Base-by-base conservation (phyloP, 2,329 filamentous ascomycete species). In the Monosporascus sp. region DNA sequence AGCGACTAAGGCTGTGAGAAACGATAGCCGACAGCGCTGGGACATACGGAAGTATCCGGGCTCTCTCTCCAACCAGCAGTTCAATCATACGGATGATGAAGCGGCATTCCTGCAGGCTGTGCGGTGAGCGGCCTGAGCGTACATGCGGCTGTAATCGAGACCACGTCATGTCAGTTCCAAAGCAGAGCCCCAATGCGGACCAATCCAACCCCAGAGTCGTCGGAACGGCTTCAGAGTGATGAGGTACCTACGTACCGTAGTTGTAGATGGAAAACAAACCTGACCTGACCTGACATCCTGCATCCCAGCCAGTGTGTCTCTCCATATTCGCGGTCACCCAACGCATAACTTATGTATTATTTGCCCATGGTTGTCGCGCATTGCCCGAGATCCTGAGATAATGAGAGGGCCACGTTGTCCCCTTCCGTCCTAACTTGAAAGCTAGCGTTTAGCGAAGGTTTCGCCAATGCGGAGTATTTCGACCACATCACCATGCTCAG, bases 241-340 rank as follows among this genome's bases (percentile, higher is more conserved):
- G 11, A 34, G 31, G 31, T 34, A 34, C 31, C 31, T 34, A 34
- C 11, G 31, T 14, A 34, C 31, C 9, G 27, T 31, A 31, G 27
- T 31, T 31, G 27, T 34, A 34, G 31, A 34, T 5, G 31, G 9
- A 11, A 14, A 34, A 34, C 9, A 34, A 34, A 14, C 31, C 31
- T 34, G 31, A 34, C 31, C 31, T 34, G 31, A 34, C 31, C 31
- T 34, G 31, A 34, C 52, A 52, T 50, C 55, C 55, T 53, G 52
- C 49, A 55, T 48, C 31, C 55, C 50, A 52, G 11, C 31, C 11
- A 59, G 50, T 53, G 52, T 17, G 17, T 20, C 39, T 42, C 20
- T 11, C 22, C 9, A 42, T 20, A 24, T 20, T 18, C 22, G 18
- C 31, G 39, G 14, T 9, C 18, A 42, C 39, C 22, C 39, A 20